A percentile compares a stretch with the other conserved stretches of the same genome.
Evolutionary conservation across 2,329 filamentous ascomycete species (phyloP).

Genomic region (Botryotinia narcissicola): DNA sequence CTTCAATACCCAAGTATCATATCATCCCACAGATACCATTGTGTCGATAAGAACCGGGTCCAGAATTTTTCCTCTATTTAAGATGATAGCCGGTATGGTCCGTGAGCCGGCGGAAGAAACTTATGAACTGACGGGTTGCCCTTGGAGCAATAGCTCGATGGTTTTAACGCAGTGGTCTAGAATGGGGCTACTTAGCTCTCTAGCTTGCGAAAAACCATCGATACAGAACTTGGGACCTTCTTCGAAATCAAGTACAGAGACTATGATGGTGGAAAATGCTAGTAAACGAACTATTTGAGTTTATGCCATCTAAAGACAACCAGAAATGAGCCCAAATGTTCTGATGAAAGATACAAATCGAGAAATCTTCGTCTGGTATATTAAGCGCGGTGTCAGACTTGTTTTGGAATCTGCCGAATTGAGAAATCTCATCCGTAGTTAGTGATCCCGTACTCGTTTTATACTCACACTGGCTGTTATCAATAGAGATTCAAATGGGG

Average conservation of each 20-base stretch:
- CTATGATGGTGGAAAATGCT: neutral
- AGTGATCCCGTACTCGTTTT: neutral
- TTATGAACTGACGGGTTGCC: neutral
- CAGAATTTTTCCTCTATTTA: neutral
- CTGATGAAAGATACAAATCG: neutral
- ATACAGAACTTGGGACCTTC: neutral
- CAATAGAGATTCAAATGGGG: neutral
- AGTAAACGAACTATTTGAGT: fast-evolving
- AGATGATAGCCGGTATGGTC: neutral
- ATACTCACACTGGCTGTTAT: neutral
- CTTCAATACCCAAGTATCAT: conserved; percentile 35
- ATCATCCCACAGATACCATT: conserved; percentile 37
- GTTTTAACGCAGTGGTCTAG: neutral
- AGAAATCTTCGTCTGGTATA: neutral
- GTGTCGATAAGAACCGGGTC: conserved; percentile 24
- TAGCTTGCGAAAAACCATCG: neutral
- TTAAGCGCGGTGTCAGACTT: neutral
- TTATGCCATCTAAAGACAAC: neutral
- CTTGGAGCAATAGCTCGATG: neutral
- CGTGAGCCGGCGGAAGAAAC: neutral
- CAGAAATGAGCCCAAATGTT: neutral
- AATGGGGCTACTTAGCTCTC: neutral
- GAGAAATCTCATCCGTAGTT: neutral
- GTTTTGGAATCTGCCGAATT: neutral
- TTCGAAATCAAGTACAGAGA: neutral